A percentile compares a stretch with the other conserved stretches of the same genome.
Evolutionary conservation across 257 asterid species (phyloP).

Genomic region (Agastache rugosa): DNA sequence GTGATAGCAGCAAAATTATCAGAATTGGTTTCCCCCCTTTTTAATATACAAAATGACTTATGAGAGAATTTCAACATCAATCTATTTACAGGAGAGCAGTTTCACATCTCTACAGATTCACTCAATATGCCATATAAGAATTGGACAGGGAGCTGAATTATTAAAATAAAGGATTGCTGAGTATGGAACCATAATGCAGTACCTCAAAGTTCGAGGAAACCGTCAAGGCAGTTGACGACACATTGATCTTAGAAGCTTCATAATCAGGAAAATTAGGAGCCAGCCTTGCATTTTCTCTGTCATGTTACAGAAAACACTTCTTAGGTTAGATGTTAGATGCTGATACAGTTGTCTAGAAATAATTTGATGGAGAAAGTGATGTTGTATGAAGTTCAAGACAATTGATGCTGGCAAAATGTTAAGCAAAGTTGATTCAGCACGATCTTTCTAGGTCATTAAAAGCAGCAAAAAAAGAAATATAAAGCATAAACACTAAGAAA

Average conservation of each 20-base stretch:
- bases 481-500: constrained; percentile 8
- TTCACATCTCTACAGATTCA: background rate
- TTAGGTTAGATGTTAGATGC: constrained; percentile 22
- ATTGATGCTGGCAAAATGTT: constrained; percentile 10
- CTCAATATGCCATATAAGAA: constrained; percentile 12
- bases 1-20: constrained; percentile 10
- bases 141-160: background rate
- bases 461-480: background rate
- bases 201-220: constrained; percentile 99
- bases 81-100: background rate
- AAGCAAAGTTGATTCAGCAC: constrained; percentile 20
- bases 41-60: background rate
- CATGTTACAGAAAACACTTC: constrained; percentile 41
- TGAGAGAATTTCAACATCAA: background rate
- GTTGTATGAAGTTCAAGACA: constrained; percentile 21
- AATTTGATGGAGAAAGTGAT: constrained; percentile 22
- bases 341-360: constrained; percentile 25
- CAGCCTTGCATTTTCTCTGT: constrained; percentile 74
- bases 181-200: constrained; percentile 27
- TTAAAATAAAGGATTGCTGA: background rate
- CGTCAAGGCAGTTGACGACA: constrained; percentile 58
- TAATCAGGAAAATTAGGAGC: constrained; percentile 61
- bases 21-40: background rate
- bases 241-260: constrained; percentile 71
- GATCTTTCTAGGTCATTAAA: constrained; percentile 11